These are phyloP conservation scores for Phallus indusiatus DNA, from an alignment of 768 basidiomycete species.

Conservation along the genomic window DNA sequence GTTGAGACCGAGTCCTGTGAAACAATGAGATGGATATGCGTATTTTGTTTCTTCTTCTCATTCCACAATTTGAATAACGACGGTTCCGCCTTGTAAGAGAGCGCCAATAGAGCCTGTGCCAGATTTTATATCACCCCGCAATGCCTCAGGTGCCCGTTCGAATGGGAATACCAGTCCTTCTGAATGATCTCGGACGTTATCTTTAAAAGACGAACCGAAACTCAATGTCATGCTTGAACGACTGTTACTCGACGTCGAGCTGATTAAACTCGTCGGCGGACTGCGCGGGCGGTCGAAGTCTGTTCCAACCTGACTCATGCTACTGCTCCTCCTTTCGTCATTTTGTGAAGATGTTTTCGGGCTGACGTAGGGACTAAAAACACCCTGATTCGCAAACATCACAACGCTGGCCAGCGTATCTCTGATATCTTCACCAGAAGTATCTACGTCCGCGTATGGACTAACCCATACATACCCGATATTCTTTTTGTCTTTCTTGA, in stretches of 20 bases:
- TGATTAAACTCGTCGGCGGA: not conserved
- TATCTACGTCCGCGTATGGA: constrained; percentile 70
- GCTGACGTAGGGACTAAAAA: constrained; percentile 21
- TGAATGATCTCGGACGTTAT: constrained; percentile 27
- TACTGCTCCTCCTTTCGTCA: constrained; percentile 17
- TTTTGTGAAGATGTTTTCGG: not conserved
- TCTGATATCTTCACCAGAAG: constrained; percentile 69
- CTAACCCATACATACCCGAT: constrained; percentile 80
- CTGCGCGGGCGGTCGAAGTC: constrained; percentile 18
- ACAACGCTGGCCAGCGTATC: constrained; percentile 36
- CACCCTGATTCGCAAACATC: constrained; percentile 27
- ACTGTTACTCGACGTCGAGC: not conserved
- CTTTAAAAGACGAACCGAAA: not conserved
- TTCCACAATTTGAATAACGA: too few relatives aligned
- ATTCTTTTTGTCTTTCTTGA: constrained; percentile 16
- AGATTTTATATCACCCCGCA: constrained; percentile 31
- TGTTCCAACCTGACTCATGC: constrained; percentile 26
- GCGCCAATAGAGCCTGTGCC: constrained; percentile 17
- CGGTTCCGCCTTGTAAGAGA: too few relatives aligned
- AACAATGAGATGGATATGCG: too few relatives aligned
- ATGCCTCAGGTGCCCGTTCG: constrained; percentile 45
- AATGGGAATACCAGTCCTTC: constrained; percentile 36
- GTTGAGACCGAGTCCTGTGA: too few relatives aligned
- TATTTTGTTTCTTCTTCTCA: too few relatives aligned
- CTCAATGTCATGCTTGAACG: not conserved